These are phyloP conservation scores for Fusarium praegraminearum DNA, from an alignment of 2,329 filamentous ascomycete genomes.

Conservation along the genomic window DNA sequence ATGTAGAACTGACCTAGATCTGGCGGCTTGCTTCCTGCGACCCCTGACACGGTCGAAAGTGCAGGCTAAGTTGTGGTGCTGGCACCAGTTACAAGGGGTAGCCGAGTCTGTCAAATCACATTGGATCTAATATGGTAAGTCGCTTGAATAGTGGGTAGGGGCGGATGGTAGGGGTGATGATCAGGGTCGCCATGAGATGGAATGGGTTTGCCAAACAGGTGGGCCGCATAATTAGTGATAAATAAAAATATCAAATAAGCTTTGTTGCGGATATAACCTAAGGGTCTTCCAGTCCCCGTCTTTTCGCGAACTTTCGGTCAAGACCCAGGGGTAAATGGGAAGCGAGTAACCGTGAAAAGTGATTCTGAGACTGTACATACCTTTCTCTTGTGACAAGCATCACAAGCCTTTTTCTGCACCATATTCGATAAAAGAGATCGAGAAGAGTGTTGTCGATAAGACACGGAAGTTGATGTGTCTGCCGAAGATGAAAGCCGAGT, in stretches of 20 bases:
- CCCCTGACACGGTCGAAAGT: slow-evolving; percentile 46
- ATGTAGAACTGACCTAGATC: slow-evolving; percentile 28
- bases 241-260: no score
- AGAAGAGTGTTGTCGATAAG: neutral
- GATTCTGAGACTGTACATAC: slow-evolving; percentile 27
- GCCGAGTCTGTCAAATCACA: slow-evolving; percentile 29
- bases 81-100: slow-evolving; percentile 42
- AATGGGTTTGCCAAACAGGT: neutral
- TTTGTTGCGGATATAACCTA: no score
- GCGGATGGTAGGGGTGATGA: neutral
- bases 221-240: no score
- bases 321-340: neutral
- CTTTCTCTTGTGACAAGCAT: slow-evolving; percentile 44
- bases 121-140: slow-evolving; percentile 38
- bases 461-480: neutral
- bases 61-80: slow-evolving; percentile 41
- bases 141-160: neutral
- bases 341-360: neutral
- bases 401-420: slow-evolving; percentile 39
- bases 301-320: neutral
- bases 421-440: neutral
- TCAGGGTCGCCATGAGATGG: slow-evolving; percentile 14
- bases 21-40: slow-evolving; percentile 31
- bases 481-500: neutral
- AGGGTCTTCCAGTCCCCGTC: no score